Percentiles rank a stretch among this genome's conserved stretches.
These are phyloP conservation scores for Solanum sparsipilum DNA, from an alignment of 257 asterid genomes.

Conservation along the genomic window DNA sequence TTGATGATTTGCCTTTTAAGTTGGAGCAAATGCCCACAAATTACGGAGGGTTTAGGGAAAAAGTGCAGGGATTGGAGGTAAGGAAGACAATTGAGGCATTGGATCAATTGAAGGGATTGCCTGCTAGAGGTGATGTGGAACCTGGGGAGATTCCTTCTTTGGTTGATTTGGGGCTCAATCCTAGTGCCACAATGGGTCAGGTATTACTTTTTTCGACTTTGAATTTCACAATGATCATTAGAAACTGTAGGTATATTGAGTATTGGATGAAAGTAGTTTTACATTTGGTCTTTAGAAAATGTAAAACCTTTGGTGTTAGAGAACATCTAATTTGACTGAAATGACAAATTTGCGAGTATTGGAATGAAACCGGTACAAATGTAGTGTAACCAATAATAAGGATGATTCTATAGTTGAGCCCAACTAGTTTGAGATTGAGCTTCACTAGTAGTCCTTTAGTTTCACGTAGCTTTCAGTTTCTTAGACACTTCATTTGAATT, in stretches of 20 bases:
- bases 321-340: background rate
- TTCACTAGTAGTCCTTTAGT: background rate
- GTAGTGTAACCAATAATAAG: background rate
- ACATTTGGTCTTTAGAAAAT: background rate
- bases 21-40: conserved; percentile 76
- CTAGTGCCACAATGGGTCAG: conserved; percentile 49
- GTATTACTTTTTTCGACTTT: conserved; percentile 13
- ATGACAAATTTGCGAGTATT: background rate
- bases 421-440: background rate
- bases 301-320: background rate
- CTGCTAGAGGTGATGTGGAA: conserved; percentile 78
- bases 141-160: conserved; percentile 82
- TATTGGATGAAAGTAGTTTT: background rate
- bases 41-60: conserved; percentile 87
- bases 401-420: background rate
- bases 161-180: conserved; percentile 85
- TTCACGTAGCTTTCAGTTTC: background rate
- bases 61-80: conserved; percentile 58
- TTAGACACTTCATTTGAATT: background rate
- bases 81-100: conserved; percentile 76
- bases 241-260: background rate
- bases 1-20: conserved; percentile 90
- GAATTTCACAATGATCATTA: background rate
- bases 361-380: background rate
- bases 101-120: conserved; percentile 76